Evolutionary conservation across 225 moss, liverwort and hornwort species (phyloP), one percentile per base, ranked within the genome.

Genomic region (Sphagnum contortum): DNA sequence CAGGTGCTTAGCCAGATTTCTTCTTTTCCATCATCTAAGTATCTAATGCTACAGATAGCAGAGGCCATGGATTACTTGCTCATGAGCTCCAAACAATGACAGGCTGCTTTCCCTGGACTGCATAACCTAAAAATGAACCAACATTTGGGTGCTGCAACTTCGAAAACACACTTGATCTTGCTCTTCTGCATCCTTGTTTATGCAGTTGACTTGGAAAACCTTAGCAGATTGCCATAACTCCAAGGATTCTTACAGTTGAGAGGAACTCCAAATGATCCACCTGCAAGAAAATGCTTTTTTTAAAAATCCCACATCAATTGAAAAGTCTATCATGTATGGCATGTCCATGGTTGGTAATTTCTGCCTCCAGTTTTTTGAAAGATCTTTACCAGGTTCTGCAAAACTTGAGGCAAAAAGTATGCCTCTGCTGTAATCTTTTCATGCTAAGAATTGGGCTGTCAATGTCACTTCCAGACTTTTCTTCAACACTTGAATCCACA

Each of bases 241-340:
- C 82, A 3, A 82, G 79, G 64, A 73, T 78, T 66, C n/a, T 79
- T 82, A 69, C 79, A 82, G 53, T 82, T 79, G 45, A 68, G 71
- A 4, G 76, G 75, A 9, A 70, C 73, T 48, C 82, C 82, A 45
- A 66, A 14, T 3, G 79, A 71, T 7, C 79, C 75, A 29, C 56
- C 66, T 46, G 73, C 79, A 47, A 75, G 63, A 47, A 55, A 45
- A 3, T 8, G 68, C 45, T 29, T 82, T 69, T 29, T 29, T 29
- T 4, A 79, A 65, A 72, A 73, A 68, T 75, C 79, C 79, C 3
- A 82, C 51, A 49, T 29, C 29, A 29, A 29, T 29, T 29, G 29
- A 29, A 29, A 1, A 29, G 29, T 29, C 29, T 29, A 29, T 29
- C 29, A 29, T 29, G 29, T 29, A 29, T 29, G 29, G 29, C n/a